Percentiles rank a stretch among this genome's conserved stretches.
Evolutionary conservation across 2,329 filamentous ascomycete species (phyloP).

Genomic region (Venturia nashicola): DNA sequence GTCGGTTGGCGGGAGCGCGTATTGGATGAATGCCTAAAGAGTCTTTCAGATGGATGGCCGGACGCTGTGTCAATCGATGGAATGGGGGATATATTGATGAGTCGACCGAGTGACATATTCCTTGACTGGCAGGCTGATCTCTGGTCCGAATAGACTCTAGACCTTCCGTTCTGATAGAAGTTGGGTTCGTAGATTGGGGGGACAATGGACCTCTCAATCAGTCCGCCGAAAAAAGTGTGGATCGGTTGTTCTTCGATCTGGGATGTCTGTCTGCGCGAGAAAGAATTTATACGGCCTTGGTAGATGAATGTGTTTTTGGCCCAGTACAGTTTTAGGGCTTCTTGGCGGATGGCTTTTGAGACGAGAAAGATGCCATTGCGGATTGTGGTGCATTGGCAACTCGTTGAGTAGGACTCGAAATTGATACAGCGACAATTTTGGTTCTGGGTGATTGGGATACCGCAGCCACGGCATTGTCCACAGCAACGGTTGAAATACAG

Average conservation of each 20-base stretch:
- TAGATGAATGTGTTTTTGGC: neutral
- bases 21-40: no score
- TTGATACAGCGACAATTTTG: neutral
- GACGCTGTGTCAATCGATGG: no score
- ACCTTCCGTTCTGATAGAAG: no score
- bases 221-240: no score
- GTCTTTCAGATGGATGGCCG: no score
- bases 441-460: neutral
- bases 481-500: neutral
- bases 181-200: no score
- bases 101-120: no score
- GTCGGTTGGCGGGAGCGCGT: no score
- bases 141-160: no score
- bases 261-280: neutral
- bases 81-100: no score
- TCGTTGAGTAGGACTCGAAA: neutral
- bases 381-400: neutral
- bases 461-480: neutral
- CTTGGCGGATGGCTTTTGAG: neutral
- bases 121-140: no score
- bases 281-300: neutral
- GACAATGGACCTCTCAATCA: no score
- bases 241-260: neutral
- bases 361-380: neutral
- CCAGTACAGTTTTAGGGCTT: neutral